phyloP scores from a whole-genome alignment of 2,329 filamentous ascomycete genomes.

The Aureobasidium pullulans region DNA sequence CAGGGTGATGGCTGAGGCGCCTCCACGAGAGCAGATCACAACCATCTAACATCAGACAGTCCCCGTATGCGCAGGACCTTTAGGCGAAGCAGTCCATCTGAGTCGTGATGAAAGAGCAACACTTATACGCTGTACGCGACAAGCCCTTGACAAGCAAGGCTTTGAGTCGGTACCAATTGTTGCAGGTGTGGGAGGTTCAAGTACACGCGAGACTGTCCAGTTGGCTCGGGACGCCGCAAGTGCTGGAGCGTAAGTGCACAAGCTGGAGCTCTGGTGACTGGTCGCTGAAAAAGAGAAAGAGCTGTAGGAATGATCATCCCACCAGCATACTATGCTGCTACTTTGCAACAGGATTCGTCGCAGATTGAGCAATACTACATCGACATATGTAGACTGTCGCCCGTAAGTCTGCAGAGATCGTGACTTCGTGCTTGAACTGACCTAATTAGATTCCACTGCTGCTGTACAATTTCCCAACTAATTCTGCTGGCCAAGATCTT shows the following conservation, averaged over 20 bases:
- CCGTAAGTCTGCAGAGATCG: neutral
- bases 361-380: conserved; percentile 1
- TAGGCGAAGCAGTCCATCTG: conserved; percentile 9
- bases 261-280: neutral
- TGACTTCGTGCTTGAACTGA: neutral
- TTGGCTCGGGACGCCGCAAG: neutral
- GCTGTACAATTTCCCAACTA: conserved; percentile 7
- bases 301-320: conserved; percentile 2
- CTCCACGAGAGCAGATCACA: too few relatives aligned
- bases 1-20: too few relatives aligned
- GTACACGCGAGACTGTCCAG: neutral
- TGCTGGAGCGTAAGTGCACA: neutral
- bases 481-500: neutral
- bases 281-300: neutral
- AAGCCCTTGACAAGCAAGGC: neutral
- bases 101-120: neutral
- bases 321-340: conserved; percentile 4
- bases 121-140: neutral
- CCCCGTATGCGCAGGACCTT: neutral
- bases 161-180: neutral
- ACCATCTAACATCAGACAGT: neutral
- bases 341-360: neutral
- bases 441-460: neutral
- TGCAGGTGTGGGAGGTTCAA: neutral
- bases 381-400: neutral